These are phyloP conservation scores for Sporothrix protearum DNA, from an alignment of 2,329 filamentous ascomycete genomes.

Conservation along the genomic window DNA sequence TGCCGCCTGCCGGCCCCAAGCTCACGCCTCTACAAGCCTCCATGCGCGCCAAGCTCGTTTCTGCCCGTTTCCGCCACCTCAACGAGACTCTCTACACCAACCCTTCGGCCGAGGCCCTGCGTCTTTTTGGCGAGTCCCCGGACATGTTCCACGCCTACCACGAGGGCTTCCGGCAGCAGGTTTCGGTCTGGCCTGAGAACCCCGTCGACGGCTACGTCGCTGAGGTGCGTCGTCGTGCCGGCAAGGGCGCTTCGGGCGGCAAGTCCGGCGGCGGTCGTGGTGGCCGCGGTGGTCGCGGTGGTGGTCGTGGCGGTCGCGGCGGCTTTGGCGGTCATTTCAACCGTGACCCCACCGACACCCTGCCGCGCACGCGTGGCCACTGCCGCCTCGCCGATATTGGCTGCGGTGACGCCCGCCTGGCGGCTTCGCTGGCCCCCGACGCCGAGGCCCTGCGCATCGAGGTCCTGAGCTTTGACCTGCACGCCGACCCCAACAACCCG, in stretches of 20 bases:
- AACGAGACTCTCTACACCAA: constrained; percentile 96
- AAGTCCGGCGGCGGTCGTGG: constrained; percentile 15
- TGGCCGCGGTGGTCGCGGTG: constrained; percentile 21
- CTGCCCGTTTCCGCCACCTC: constrained; percentile 92
- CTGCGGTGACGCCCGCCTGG: constrained; percentile 85
- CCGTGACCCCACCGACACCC: constrained; percentile 39
- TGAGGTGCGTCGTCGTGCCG: constrained; percentile 60
- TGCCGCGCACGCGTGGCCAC: constrained; percentile 68
- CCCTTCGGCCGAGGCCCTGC: constrained; percentile 76
- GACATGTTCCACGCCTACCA: constrained; percentile 97
- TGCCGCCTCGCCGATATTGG: constrained; percentile 87
- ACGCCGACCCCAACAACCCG: constrained; percentile 55
- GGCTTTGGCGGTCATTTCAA: constrained; percentile 29
- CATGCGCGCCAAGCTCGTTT: constrained; percentile 93
- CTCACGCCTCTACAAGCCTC: constrained; percentile 89
- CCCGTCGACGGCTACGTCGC: constrained; percentile 83
- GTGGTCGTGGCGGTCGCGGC: constrained; percentile 30
- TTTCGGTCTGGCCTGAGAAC: constrained; percentile 94
- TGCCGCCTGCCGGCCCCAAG: constrained; percentile 44
- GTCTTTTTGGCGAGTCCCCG: constrained; percentile 77
- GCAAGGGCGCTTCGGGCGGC: constrained; percentile 26
- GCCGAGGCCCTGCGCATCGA: constrained; percentile 66
- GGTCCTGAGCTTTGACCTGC: constrained; percentile 82
- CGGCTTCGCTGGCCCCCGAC: constrained; percentile 62
- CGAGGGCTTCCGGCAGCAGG: constrained; percentile 91